Percentiles rank a stretch among this genome's conserved stretches.
Conservation (phyloP, 768 basidiomycete species). For the Mycena galopus region DNA sequence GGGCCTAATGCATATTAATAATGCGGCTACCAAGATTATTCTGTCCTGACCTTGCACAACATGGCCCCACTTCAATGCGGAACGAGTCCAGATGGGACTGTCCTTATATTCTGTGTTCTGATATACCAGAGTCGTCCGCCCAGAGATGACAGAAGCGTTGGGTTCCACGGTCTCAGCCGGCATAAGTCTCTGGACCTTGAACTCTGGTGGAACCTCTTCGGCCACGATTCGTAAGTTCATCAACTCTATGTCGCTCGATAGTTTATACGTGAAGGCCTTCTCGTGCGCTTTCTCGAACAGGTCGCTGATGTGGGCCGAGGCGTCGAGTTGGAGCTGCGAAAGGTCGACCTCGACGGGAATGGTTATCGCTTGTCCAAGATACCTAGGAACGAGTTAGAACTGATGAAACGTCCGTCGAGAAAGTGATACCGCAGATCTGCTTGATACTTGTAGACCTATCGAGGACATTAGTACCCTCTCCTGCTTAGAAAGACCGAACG, state of each 20-base stretch:
- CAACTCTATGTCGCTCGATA: constrained; percentile 26
- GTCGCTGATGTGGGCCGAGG: constrained; percentile 18
- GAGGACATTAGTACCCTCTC: too few species aligned
- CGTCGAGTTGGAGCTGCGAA: constrained; percentile 22
- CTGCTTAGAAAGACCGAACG: background rate
- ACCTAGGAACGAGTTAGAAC: background rate
- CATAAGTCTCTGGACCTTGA: constrained; percentile 8
- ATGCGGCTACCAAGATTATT: background rate
- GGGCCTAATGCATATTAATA: background rate
- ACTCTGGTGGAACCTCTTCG: constrained; percentile 22
- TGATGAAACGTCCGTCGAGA: background rate
- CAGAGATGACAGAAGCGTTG: background rate
- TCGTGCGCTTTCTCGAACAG: constrained; percentile 29
- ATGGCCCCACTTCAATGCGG: constrained; percentile 22
- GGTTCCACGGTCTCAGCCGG: constrained; percentile 4
- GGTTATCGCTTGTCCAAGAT: constrained; percentile 21
- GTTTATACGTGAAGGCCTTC: constrained; percentile 30
- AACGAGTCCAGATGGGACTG: constrained; percentile 26
- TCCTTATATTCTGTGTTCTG: constrained; percentile 9
- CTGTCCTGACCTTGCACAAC: constrained; percentile 10
- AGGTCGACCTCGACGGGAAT: constrained; percentile 6
- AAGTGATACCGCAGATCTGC: constrained; percentile 33
- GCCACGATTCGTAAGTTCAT: constrained; percentile 29
- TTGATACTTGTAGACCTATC: constrained; percentile 26
- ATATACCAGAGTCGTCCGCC: constrained; percentile 17